Evolutionary conservation across 192 early-diverging fungal species (phyloP), one percentile per base, ranked within the genome.

Genomic region (Ramicandelaber brevisporus): DNA sequence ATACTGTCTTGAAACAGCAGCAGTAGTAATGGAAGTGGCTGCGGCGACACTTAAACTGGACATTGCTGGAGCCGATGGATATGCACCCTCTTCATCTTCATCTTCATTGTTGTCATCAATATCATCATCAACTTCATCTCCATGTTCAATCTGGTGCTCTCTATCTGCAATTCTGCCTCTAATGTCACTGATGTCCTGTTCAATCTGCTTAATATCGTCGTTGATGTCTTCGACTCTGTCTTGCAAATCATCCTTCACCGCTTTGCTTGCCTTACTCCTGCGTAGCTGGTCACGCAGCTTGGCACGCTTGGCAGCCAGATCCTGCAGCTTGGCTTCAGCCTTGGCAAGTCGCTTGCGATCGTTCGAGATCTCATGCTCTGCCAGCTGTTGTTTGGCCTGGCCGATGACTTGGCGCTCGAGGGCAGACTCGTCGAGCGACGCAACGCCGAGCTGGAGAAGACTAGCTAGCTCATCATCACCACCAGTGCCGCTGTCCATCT

Each of bases 331-430:
- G 19, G 31, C 20, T 25, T 38, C 31, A 4, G 59, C 31, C 27
- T 66, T 71, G 17, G 41, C 48, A 2, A 77, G 40, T 2, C 81
- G 65, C 38, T 65, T 77, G 32, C 59, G 43, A 31, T 85, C 70
- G 13, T 56, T 23, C 3, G 50, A 65, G 4, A 64, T 52, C 14
- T 79, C 75, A 13, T 55, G 49, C 24, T 66, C 50, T 12, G 51
- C 44, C 36, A 80, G 34, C 8, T 59, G 61, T 26, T 56, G 57
- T 29, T 59, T 57, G 5, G 64, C 75, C 54, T 63, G 48, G 16
- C 29, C 53, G 11, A 75, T 73, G 17, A 84, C 59, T 5, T 54
- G 36, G 18, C 46, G 46, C 40, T 84, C 80, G 10, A 84, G 48
- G 6, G 35, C 39, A 6, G 47, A 34, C 41, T 80, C 74, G 40